Percentiles rank a stretch among this genome's conserved stretches.
These are phyloP conservation scores for Coleophoma cylindrospora DNA, from an alignment of 2,329 filamentous ascomycete genomes.

Conservation along the genomic window DNA sequence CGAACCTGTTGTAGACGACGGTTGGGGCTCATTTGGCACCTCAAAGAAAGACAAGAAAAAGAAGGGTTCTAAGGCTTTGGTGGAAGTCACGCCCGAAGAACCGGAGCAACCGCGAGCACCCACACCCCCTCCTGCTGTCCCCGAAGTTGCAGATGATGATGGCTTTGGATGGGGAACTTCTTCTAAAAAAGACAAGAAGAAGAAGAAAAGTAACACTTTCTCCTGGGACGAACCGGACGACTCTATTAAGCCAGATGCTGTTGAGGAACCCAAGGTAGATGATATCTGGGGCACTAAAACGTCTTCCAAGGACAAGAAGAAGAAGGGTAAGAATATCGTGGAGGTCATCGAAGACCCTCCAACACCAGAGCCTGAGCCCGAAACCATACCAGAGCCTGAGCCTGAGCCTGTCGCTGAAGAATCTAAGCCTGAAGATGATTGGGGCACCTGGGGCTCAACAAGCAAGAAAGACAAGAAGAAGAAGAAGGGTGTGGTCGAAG, in stretches of 20 bases:
- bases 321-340: constrained; percentile 45
- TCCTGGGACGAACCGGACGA: constrained; percentile 17
- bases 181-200: constrained; percentile 24
- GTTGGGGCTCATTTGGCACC: constrained; percentile 11
- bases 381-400: constrained; percentile 36
- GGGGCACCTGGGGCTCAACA: constrained; percentile 39
- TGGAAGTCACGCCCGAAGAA: constrained; percentile 28
- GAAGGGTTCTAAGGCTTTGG: constrained; percentile 21
- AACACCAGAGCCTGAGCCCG: constrained; percentile 35
- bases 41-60: constrained; percentile 23
- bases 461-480: constrained; percentile 38
- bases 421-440: constrained; percentile 34
- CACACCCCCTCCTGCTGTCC: constrained; percentile 25
- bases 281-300: constrained; percentile 21
- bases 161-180: constrained; percentile 22
- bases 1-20: constrained; percentile 6
- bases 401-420: not conserved
- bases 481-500: constrained; percentile 33
- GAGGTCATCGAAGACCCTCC: constrained; percentile 41
- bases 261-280: constrained; percentile 43
- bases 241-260: constrained; percentile 36
- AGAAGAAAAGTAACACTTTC: constrained; percentile 15
- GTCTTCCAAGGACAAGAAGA: constrained; percentile 39
- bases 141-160: constrained; percentile 25
- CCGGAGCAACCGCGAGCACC: constrained; percentile 16